These are phyloP conservation scores for Soucietia sequanensis DNA, from an alignment of 805 yeast species.

Conservation along the genomic window DNA sequence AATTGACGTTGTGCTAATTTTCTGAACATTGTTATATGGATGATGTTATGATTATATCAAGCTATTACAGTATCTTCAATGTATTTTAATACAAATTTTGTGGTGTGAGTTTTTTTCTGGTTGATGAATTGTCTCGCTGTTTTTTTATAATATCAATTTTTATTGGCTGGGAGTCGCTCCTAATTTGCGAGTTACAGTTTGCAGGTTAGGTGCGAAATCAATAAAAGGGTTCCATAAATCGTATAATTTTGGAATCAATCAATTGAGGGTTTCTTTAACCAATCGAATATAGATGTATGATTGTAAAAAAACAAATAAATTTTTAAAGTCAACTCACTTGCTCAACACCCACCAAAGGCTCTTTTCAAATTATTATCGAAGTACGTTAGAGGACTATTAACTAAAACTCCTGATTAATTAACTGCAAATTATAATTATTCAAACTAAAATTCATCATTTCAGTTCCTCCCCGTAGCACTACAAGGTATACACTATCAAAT, in stretches of 20 bases:
- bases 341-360: too few species aligned
- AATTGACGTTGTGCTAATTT: conserved; percentile 34
- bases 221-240: not conserved
- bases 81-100: conserved; percentile 3
- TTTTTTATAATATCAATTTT: not conserved
- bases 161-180: conserved; percentile 5
- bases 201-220: not conserved
- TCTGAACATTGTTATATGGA: conserved; percentile 30
- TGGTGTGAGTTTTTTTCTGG: conserved; percentile 15
- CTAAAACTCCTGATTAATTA: too few species aligned
- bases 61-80: conserved; percentile 23
- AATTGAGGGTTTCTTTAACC: not conserved
- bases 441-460: too few species aligned
- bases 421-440: too few species aligned
- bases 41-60: conserved; percentile 9
- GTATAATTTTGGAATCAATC: not conserved
- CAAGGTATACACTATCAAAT: too few species aligned
- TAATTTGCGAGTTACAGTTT: too few species aligned
- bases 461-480: too few species aligned
- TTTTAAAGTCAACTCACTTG: too few species aligned
- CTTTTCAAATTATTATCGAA: too few species aligned
- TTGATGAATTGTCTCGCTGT: too few species aligned
- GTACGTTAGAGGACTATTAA: too few species aligned
- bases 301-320: not conserved
- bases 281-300: not conserved